Base-by-base conservation (phyloP, 192 early-diverging fungal species). In the Podila verticillata region DNA sequence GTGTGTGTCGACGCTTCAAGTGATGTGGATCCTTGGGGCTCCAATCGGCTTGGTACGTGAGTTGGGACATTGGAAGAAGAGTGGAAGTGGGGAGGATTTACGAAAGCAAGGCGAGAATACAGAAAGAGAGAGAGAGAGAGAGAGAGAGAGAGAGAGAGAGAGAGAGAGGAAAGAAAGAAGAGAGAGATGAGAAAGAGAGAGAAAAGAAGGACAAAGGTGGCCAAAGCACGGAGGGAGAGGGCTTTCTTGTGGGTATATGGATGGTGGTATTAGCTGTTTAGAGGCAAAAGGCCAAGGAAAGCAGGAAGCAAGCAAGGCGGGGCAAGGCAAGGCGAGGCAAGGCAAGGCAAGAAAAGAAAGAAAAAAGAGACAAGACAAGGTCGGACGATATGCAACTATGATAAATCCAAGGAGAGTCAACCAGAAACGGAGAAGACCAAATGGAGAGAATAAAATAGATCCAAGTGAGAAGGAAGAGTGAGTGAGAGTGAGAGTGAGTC, bases 1-100 rank as follows among this genome's bases (percentile, higher is more conserved):
- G 64, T 6, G 48, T 79, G 44, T 79, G 63, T 26, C 75, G 63
- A 48, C 75, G 75, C 58, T 79, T 79, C 15, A 79, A 64, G 19
- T 63, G 48, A n/a, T 69, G 56, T 12, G 44, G 51, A 59, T 67
- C 68, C 35, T 67, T 70, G 13, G 75, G 49, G 10, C 65, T 72
- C 17, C 54, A 29, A 24, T 39, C 63, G 31, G 51, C 66, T 17
- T 19, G 29, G 47, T 7, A 32, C 13, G 48, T 57, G 48, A 54
- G 54, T 22, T 5, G 19, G 44, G 39, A 44, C 39, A 44, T 44
- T 44, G n/a, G n/a, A n/a, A n/a, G n/a, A n/a, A 64, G 61, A 57
- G 29, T 58, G 61, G 61, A 32, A 39, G 47, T 31, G 20, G n/a
- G 36, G 28, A 39, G 28, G 47, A 65, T 57, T 30, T 19, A 47